Conservation (phyloP, 1,139 yeast species). For the Taphrina confusa region DNA sequence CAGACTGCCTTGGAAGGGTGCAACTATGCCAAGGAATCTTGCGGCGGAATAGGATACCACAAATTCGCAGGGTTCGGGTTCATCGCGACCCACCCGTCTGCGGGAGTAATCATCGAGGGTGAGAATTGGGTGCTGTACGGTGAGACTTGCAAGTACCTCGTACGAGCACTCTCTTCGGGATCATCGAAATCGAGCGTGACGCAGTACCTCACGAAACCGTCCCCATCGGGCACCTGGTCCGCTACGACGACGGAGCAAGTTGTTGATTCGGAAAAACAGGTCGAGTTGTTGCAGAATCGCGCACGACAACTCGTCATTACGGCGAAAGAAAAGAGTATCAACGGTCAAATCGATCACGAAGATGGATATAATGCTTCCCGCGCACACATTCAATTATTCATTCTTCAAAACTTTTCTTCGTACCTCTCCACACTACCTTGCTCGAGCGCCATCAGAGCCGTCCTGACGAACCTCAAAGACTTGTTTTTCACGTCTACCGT, state of each 20-base stretch:
- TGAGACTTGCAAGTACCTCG: slow-evolving; percentile 33
- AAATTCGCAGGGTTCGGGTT: slow-evolving; percentile 32
- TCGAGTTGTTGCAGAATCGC: slow-evolving; percentile 18
- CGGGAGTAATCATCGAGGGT: slow-evolving; percentile 33
- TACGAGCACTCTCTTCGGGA: slow-evolving; percentile 17
- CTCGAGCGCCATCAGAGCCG: slow-evolving; percentile 39
- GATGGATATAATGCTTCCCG: slow-evolving; percentile 26
- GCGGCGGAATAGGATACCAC: slow-evolving; percentile 32
- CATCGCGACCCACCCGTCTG: slow-evolving; percentile 30
- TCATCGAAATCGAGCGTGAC: slow-evolving; percentile 25
- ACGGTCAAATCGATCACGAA: slow-evolving; percentile 23
- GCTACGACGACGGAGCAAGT: slow-evolving; percentile 1
- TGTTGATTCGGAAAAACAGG: slow-evolving; percentile 4
- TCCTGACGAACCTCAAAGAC: slow-evolving; percentile 54
- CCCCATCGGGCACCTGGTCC: not conserved
- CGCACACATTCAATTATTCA: slow-evolving; percentile 29
- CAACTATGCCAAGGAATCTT: slow-evolving; percentile 26
- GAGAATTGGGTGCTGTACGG: slow-evolving; percentile 31
- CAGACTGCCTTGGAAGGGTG: slow-evolving; percentile 30
- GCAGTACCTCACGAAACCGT: not conserved
- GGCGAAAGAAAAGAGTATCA: not conserved
- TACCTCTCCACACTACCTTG: slow-evolving; percentile 1
- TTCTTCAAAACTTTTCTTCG: slow-evolving; percentile 10
- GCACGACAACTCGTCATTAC: slow-evolving; percentile 14
- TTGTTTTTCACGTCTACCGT: slow-evolving; percentile 70